Percentiles rank a stretch among this genome's conserved stretches.
phyloP scores from a whole-genome alignment of 768 basidiomycete genomes.

The Udeniomyces megalosporus region DNA sequence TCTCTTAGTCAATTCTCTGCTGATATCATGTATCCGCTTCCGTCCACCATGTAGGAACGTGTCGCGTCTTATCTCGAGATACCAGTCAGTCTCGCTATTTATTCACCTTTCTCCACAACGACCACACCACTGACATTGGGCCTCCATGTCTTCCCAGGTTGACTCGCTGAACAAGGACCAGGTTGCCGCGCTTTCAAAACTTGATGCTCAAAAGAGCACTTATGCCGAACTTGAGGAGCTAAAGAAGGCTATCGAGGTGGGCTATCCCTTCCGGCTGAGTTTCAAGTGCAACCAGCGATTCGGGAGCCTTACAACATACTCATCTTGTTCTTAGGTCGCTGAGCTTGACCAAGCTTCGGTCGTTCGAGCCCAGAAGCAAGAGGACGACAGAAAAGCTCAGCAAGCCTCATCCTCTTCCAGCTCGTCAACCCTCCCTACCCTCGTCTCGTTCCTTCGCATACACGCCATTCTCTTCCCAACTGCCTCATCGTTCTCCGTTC shows the following conservation, averaged over 20 bases:
- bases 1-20: neutral
- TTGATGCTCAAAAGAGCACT: conserved; percentile 19
- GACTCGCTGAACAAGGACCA: conserved; percentile 23
- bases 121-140: neutral
- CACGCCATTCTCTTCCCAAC: conserved; percentile 19
- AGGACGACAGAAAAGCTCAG: conserved; percentile 17
- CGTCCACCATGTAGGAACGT: conserved; percentile 19
- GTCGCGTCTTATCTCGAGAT: conserved; percentile 20
- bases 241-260: conserved; percentile 21
- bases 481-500: conserved; percentile 7
- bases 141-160: neutral
- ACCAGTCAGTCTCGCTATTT: neutral
- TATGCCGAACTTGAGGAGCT: conserved; percentile 22
- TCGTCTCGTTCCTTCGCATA: conserved; percentile 23
- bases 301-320: too few relatives aligned
- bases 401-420: neutral
- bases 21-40: neutral
- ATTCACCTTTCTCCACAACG: neutral
- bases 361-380: conserved; percentile 18
- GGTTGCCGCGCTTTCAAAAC: conserved; percentile 19
- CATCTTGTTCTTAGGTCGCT: neutral
- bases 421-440: conserved; percentile 17
- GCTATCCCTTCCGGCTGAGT: neutral
- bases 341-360: neutral
- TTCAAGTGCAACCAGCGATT: neutral